Evolutionary conservation across 1,284 basidiomycete species (phyloP).

Genomic region (Ustilago nuda): DNA sequence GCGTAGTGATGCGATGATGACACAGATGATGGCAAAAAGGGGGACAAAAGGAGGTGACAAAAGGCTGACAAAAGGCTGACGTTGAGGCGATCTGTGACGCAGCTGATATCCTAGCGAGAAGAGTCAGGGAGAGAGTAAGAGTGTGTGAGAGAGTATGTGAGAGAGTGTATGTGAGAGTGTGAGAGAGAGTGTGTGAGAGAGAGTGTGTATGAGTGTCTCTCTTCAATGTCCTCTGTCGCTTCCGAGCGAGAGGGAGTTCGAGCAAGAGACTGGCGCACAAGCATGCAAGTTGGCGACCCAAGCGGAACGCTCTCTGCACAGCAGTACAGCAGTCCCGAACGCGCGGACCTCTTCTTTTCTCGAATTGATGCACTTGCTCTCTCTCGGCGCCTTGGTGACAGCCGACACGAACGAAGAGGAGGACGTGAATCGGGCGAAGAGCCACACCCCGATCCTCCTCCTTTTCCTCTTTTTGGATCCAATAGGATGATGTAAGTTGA

Average conservation of each 20-base stretch:
- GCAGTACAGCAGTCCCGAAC: not conserved
- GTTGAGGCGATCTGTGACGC: not conserved
- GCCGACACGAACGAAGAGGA: not conserved
- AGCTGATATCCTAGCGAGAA: not conserved
- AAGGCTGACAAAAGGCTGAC: not conserved
- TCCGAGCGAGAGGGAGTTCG: slow-evolving; percentile 1
- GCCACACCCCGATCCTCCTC: slow-evolving; percentile 2
- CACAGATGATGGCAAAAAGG: not conserved
- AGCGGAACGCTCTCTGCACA: slow-evolving; percentile 19
- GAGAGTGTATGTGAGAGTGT: not conserved
- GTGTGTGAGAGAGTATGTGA: not conserved
- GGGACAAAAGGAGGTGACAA: not conserved
- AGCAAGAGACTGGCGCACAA: slow-evolving; percentile 6
- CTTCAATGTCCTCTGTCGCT: slow-evolving; percentile 1
- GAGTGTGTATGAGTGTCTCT: not conserved
- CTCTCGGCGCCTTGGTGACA: not conserved
- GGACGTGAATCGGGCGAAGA: slow-evolving; percentile 2
- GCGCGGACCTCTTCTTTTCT: slow-evolving; percentile 13
- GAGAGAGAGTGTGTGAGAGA: not conserved
- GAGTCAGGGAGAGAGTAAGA: not conserved
- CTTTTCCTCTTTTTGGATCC: too few relatives aligned
- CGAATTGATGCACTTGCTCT: not conserved
- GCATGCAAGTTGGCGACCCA: slow-evolving; percentile 30
- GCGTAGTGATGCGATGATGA: not conserved
- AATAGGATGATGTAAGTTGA: too few relatives aligned